phyloP scores from a whole-genome alignment of 768 basidiomycete species.

The Sutorius australiensis region DNA sequence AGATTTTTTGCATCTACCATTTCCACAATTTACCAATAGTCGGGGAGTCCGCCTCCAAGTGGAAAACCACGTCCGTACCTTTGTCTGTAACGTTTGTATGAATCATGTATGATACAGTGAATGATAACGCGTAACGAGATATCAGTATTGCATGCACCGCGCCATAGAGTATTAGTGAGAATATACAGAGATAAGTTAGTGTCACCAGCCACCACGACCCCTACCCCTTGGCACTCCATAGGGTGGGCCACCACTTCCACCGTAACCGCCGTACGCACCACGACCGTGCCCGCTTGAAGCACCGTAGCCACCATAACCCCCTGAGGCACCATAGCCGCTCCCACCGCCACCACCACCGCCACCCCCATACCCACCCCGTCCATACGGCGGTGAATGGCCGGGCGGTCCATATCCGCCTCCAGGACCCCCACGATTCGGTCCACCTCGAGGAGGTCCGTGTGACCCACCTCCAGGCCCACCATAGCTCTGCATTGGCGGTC shows the following conservation, averaged over 20 bases:
- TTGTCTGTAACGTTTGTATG: constrained; percentile 3
- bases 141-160: constrained; percentile 5
- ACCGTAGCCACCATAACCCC: constrained; percentile 34
- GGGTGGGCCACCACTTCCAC: constrained; percentile 3
- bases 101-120: constrained; percentile 16
- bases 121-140: constrained; percentile 4
- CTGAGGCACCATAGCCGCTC: background rate
- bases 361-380: constrained; percentile 27
- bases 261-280: constrained; percentile 37
- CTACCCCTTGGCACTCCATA: constrained; percentile 40
- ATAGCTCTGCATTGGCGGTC: constrained; percentile 30
- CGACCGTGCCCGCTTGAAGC: constrained; percentile 28
- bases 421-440: constrained; percentile 23
- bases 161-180: background rate
- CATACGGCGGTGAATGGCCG: constrained; percentile 19
- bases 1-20: background rate
- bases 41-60: background rate
- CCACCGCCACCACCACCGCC: constrained; percentile 9
- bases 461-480: constrained; percentile 31
- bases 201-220: constrained; percentile 45
- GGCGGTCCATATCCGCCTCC: constrained; percentile 26
- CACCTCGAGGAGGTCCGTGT: constrained; percentile 25
- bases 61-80: constrained; percentile 1
- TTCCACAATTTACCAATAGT: background rate
- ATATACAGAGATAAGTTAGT: constrained; percentile 29